Percentiles rank a stretch among this genome's conserved stretches.
These are phyloP conservation scores for Lyophyllum atratum DNA, from an alignment of 768 basidiomycete species.

Conservation along the genomic window DNA sequence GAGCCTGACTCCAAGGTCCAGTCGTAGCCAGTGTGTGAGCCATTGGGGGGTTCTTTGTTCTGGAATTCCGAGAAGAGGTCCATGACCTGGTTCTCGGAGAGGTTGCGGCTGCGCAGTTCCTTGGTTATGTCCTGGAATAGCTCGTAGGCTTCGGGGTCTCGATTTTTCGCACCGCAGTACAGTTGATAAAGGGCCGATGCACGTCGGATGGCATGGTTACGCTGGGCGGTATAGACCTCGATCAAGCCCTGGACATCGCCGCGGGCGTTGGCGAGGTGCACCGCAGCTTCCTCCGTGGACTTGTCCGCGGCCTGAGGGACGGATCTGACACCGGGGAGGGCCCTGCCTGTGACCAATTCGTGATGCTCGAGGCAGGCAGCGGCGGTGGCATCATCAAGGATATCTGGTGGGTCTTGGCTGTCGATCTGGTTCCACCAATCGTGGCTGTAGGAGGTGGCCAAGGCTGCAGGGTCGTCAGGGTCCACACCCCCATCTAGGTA, in stretches of 20 bases:
- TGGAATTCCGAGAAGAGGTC: neutral
- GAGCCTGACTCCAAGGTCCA: neutral
- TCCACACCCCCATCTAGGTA: neutral
- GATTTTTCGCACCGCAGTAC: neutral
- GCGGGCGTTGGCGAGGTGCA: neutral
- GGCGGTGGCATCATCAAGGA: neutral
- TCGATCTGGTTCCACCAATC: neutral
- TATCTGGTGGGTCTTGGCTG: neutral
- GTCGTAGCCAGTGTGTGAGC: neutral
- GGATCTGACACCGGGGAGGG: neutral
- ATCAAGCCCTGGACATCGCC: neutral
- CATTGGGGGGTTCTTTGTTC: neutral
- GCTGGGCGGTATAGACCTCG: neutral
- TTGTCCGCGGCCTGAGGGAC: neutral
- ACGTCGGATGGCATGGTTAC: neutral
- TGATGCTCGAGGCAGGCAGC: neutral
- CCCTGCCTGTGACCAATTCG: neutral
- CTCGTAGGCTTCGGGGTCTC: neutral
- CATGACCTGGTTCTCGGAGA: neutral
- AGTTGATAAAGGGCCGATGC: neutral
- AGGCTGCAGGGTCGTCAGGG: neutral
- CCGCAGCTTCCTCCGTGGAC: neutral
- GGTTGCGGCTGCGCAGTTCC: neutral
- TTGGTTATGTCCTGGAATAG: no score
- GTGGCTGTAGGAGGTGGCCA: neutral